A percentile compares a stretch with the other conserved stretches of the same genome.
Conservation (phyloP, 176 grass and related monocot genomes). For the Miscanthus lutarioriparius region DNA sequence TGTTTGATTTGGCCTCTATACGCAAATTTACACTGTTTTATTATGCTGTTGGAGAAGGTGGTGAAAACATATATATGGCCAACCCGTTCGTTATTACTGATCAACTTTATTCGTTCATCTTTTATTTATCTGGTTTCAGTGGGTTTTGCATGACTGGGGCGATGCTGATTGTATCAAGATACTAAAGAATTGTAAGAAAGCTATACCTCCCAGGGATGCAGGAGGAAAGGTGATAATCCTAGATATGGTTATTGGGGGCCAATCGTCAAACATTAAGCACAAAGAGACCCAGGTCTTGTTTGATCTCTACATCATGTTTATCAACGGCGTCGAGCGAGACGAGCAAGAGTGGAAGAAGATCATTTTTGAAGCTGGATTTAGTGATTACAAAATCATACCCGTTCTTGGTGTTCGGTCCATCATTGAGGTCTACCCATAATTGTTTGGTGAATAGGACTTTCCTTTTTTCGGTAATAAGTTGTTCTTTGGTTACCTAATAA, state of each 20-base stretch:
- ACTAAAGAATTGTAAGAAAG: slow-evolving; percentile 40
- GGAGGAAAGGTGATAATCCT: slow-evolving; percentile 50
- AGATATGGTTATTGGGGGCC: slow-evolving; percentile 15
- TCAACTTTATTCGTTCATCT: not conserved
- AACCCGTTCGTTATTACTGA: too few relatives aligned
- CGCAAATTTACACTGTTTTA: too few relatives aligned
- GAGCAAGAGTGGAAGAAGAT: slow-evolving; percentile 47
- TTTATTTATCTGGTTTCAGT: slow-evolving; percentile 9
- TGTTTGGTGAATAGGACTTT: not conserved
- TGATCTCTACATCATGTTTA: slow-evolving; percentile 2
- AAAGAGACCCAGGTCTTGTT: not conserved
- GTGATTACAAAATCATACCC: not conserved
- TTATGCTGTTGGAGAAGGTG: too few relatives aligned
- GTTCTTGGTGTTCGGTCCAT: slow-evolving; percentile 1
- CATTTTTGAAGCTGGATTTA: slow-evolving; percentile 36
- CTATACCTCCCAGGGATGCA: slow-evolving; percentile 29
- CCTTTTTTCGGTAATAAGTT: not conserved
- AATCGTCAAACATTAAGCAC: not conserved
- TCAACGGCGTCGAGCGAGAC: slow-evolving; percentile 12
- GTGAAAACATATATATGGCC: too few relatives aligned
- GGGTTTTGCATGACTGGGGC: slow-evolving; percentile 52
- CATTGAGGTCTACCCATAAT: not conserved
- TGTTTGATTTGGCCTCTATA: too few relatives aligned
- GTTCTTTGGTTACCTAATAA: not conserved
- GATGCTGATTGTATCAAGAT: slow-evolving; percentile 46